Evolutionary conservation across 2,329 filamentous ascomycete genomes (phyloP), one percentile per base, ranked within the genome.

Genomic region (Biscogniauxia mediterranea): DNA sequence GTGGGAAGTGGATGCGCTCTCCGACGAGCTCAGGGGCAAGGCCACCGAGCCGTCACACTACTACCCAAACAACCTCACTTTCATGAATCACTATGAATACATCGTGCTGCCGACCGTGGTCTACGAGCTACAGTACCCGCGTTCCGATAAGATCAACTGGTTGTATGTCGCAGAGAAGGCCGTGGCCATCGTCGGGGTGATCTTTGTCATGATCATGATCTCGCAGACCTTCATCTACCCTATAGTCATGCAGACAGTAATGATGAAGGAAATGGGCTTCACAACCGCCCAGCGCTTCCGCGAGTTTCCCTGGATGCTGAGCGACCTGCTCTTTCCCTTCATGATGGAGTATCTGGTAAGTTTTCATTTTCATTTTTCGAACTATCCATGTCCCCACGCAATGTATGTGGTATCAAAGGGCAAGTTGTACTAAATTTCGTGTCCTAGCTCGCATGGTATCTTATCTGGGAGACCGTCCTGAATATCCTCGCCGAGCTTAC

Each of bases 401-500:
- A 23, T 23, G 5, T 23, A 23, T 23, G 11, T 32, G 11, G 28
- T 13, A 32, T 32, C 3, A 9, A 32, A 56, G 55, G 23, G 42
- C 23, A n/a, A 11, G 28, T 15, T 9, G n/a, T n/a, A 19, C 15
- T 19, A 8, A 23, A 50, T 19, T 55, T 13, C 26, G 55, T 1
- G 9, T 23, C 49, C 20, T 56, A 80, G 77, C 82, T 92, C 60
- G 83, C 86, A 0, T 94, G 90, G 88, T 93, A 93, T 73, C 83
- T 94, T 26, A 93, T 93, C 66, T 94, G 91, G 91, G 87, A 89
- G 73, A 86, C 85, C 2, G 84, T 89, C 42, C 79, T 93, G 62
- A 93, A 93, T 73, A 84, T 91, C 15, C 79, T 93, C 21, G 91
- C 90, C 3, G 91, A 94, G 74, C 73, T 93, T 59, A 93, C 90